Evolutionary conservation across 2,329 filamentous ascomycete genomes (phyloP).

Genomic region (Diplodia mutila): DNA sequence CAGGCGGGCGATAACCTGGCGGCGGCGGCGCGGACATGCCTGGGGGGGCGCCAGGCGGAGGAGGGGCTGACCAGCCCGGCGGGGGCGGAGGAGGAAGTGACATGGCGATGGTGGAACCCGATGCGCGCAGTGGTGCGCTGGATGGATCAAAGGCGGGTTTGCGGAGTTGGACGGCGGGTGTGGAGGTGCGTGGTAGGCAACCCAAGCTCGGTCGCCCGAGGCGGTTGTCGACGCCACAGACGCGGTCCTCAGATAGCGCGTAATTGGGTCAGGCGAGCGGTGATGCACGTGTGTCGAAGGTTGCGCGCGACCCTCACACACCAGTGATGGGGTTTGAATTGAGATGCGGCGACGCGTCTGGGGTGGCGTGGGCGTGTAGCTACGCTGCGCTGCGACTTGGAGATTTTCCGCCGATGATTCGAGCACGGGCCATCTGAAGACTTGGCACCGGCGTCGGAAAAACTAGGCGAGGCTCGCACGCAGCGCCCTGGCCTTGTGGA

Average conservation of each 20-base stretch:
- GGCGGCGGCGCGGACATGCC: constrained; percentile 69
- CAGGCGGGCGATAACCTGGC: constrained; percentile 78
- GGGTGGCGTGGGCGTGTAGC: constrained; percentile 23
- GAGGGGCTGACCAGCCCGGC: constrained; percentile 62
- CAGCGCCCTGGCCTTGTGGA: background rate
- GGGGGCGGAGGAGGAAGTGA: constrained; percentile 67
- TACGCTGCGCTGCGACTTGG: constrained; percentile 22
- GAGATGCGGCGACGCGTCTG: constrained; percentile 21
- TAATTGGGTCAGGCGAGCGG: background rate
- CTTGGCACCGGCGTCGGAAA: constrained; percentile 19
- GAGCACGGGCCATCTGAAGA: background rate
- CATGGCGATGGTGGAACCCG: constrained; percentile 30
- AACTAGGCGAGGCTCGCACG: constrained; percentile 18
- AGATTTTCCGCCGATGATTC: constrained; percentile 14
- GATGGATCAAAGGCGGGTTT: background rate
- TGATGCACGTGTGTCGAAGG: background rate
- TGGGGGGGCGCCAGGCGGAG: constrained; percentile 56
- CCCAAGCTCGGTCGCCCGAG: constrained; percentile 27
- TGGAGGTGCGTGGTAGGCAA: constrained; percentile 12
- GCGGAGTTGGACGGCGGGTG: constrained; percentile 1
- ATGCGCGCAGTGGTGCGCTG: background rate
- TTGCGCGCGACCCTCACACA: constrained; percentile 22
- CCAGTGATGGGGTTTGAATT: constrained; percentile 21
- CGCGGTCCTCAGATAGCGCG: constrained; percentile 14
- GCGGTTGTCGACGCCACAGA: constrained; percentile 16